Base-by-base conservation (phyloP, 257 asterid species). In the Primulina huaijiensis region DNA sequence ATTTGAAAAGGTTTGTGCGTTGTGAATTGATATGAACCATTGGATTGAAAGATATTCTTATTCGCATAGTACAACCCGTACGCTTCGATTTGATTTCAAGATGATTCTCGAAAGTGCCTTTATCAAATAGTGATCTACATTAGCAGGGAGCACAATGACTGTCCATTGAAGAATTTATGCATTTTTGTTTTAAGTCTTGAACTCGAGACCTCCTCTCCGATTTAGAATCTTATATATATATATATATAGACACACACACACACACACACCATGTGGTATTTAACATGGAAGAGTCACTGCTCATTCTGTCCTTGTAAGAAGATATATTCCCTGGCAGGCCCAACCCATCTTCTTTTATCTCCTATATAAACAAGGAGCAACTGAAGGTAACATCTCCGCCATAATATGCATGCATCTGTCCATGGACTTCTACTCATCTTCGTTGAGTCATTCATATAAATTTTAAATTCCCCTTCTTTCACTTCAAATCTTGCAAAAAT, bases 231-330 rank as follows among this genome's bases (percentile, higher is more conserved):
- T 21, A 21, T 23, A 23, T 23, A 23, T 23, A 23, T 23, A 23
- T 23, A 23, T 23, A 23, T n/a, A n/a, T n/a, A n/a, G n/a, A n/a
- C n/a, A n/a, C n/a, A n/a, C n/a, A n/a, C n/a, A n/a, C n/a, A n/a
- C n/a, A n/a, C n/a, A n/a, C n/a, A n/a, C n/a, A n/a, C 7, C 56
- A 14, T 84, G 92, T 86, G 92, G 90, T 83, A 63, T 74, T 69
- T 55, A 81, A 74, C 73, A 70, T 25, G 64, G 84, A 79, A 68
- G 86, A 70, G 83, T 85, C 93, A 77, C 86, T 75, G 78, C 61
- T 66, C 71, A 72, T 80, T 79, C 84, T 74, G 68, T 67, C 81
- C 75, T 76, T 78, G 57, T 78, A 67, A 72, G 74, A 73, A 74
- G 61, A 70, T 74, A 76, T 82, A 80, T 83, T 82, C 87, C 67